Conservation (phyloP, 2,329 filamentous ascomycete genomes). For the Eutypella sp. region DNA sequence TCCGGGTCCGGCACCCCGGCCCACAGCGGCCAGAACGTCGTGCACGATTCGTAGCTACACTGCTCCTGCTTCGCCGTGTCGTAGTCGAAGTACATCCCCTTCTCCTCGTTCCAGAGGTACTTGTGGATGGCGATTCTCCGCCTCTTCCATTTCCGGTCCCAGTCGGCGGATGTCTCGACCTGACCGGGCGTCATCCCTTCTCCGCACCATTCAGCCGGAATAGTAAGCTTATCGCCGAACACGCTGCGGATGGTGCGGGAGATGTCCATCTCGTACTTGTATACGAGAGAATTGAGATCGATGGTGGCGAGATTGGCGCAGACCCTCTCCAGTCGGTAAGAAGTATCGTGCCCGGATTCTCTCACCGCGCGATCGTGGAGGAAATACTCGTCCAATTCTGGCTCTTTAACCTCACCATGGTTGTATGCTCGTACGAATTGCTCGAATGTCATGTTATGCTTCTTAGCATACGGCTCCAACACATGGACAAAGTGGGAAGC, state of each 20-base stretch:
- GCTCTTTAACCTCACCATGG: constrained; percentile 66
- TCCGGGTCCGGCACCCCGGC: constrained; percentile 79
- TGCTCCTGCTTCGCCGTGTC: constrained; percentile 77
- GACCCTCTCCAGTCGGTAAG: constrained; percentile 84
- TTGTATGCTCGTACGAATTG: constrained; percentile 92
- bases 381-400: constrained; percentile 92
- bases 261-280: constrained; percentile 97
- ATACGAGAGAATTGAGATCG: constrained; percentile 89
- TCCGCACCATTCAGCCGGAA: constrained; percentile 77
- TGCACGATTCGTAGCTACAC: constrained; percentile 82
- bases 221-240: constrained; percentile 76
- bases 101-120: constrained; percentile 86
- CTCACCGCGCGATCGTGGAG: constrained; percentile 91
- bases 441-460: constrained; percentile 74
- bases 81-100: constrained; percentile 98
- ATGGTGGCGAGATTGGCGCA: constrained; percentile 88
- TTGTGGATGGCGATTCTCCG: constrained; percentile 85
- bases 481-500: constrained; percentile 81
- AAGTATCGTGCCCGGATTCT: constrained; percentile 95
- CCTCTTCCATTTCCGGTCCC: constrained; percentile 83
- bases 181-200: constrained; percentile 62
- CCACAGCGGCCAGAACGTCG: constrained; percentile 98
- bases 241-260: constrained; percentile 76
- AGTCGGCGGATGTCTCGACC: constrained; percentile 75
- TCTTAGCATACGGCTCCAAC: constrained; percentile 74